Evolutionary conservation across 345 rosid species (phyloP), one percentile per base, ranked within the genome.

Genomic region (Ceriops zippeliana): DNA sequence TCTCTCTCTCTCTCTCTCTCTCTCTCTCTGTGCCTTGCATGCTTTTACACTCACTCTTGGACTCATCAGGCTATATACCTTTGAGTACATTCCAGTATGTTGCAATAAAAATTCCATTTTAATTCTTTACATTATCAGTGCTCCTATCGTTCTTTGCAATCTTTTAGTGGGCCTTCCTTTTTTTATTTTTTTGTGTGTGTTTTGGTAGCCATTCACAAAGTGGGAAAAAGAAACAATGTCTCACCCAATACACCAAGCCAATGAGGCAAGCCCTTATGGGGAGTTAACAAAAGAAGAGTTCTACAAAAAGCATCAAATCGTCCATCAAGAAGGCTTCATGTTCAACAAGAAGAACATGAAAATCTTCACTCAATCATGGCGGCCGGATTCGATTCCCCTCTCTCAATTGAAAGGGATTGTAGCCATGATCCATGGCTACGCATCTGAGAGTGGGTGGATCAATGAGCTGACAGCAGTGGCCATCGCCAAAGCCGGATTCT

Each of bases 341-440:
- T 27, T 65, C 0, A 75, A 79, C 72, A 24, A 38, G 24, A 57
- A 37, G 28, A 69, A 75, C 20, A 72, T 69, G 79, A 79, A 68
- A 17, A 72, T 79, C 52, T 75, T 79, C 62, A 75, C 83, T 7
- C 83, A 79, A 51, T 58, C 66, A 1, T 75, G 83, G 83, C 22
- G 59, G 1, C 77, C 60, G 5, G 61, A 68, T 53, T 58, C 64
- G 1, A 42, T 42, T 42, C 49, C 49, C 49, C 1, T 2, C 35
- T 2, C 31, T 0, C 56, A 51, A 1, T 65, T 58, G 24, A 68
- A 69, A 65, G 82, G 79, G 22, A 34, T 75, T 19, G 82, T 79
- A 24, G 76, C 71, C 31, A 75, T 75, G 83, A 62, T 72, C 65
- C 83, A 79, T 38, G 83, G 80, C 58, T 79, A 79, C 74, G 35